Evolutionary conservation across 345 rosid species (phyloP), one percentile per base, ranked within the genome.

Genomic region (Acer campestre): DNA sequence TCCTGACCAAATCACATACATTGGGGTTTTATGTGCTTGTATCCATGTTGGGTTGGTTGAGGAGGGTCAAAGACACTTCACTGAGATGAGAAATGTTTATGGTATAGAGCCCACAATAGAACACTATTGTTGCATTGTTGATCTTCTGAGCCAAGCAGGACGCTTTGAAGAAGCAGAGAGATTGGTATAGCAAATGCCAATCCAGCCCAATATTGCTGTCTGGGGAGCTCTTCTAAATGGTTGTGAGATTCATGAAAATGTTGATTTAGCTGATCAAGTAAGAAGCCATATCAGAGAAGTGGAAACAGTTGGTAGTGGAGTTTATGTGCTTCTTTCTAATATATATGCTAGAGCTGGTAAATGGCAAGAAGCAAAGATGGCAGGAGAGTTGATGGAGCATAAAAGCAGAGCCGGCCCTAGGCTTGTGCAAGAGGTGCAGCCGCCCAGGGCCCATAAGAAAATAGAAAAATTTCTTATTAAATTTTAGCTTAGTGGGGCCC

Each of bases 211-310:
- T 79, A 86, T 71, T 64, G 75, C 83, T 67, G 67, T 89, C 63
- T 88, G 89, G 87, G 80, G 89, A 51, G 89, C 93, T 23, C 86
- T 89, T 77, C 80, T 89, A 9, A 87, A 87, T 68, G 89, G 89
- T 14, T 89, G 90, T 35, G 86, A 86, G 67, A 83, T 85, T 49
- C 85, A 89, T 70, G 89, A 86, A 71, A 89, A 67, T 75, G 70
- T 84, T 1, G 58, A 83, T 73, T 68, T 89, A 7, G 88, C 90
- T 7, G 89, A 86, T 67, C 63, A 77, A 68, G 80, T 86, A 51
- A 84, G 82, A 82, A 76, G 71, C 2, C 67, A 62, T 20, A 71
- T 84, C 23, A 76, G 51, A 46, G 82, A 81, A 76, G 73, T 85
- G 18, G 89, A 87, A 46, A 88, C 84, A 20, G 48, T 78, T 42